Evolutionary conservation across 306 rosid genomes (phyloP).

Genomic region (Prunus mira): DNA sequence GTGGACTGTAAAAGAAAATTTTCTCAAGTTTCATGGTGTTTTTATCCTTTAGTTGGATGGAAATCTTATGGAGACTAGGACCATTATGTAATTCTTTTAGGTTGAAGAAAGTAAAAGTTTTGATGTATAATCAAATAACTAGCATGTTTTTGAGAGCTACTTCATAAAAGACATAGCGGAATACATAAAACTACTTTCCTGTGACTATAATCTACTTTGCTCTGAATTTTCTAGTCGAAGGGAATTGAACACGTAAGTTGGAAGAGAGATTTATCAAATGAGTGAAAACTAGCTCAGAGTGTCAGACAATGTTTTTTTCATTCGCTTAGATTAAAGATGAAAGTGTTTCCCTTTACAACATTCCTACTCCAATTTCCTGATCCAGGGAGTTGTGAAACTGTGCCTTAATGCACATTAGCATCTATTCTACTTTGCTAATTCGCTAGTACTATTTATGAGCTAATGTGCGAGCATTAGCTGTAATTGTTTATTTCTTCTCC

Average conservation of each 20-base stretch:
- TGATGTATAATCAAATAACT: neutral
- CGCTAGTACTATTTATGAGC: neutral
- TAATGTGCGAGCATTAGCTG: neutral
- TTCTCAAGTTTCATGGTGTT: neutral
- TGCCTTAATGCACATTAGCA: neutral
- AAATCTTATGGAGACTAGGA: neutral
- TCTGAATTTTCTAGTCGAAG: neutral
- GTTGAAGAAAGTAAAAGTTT: neutral
- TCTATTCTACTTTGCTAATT: neutral
- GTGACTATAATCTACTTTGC: neutral
- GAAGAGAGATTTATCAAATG: neutral
- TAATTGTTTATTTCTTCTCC: slow-evolving; percentile 18
- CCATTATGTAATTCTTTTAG: neutral
- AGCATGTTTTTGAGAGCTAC: neutral
- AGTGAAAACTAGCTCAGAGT: neutral
- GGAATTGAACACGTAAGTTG: neutral
- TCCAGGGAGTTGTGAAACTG: neutral
- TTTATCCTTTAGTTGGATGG: neutral
- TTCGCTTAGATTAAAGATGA: neutral
- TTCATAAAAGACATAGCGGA: neutral
- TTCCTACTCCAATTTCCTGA: neutral
- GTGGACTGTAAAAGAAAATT: slow-evolving; percentile 5
- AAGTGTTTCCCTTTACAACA: neutral
- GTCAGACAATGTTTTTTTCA: neutral
- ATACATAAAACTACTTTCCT: neutral